Evolutionary conservation across 2,329 filamentous ascomycete species (phyloP).

Genomic region (Colletotrichum musicola): DNA sequence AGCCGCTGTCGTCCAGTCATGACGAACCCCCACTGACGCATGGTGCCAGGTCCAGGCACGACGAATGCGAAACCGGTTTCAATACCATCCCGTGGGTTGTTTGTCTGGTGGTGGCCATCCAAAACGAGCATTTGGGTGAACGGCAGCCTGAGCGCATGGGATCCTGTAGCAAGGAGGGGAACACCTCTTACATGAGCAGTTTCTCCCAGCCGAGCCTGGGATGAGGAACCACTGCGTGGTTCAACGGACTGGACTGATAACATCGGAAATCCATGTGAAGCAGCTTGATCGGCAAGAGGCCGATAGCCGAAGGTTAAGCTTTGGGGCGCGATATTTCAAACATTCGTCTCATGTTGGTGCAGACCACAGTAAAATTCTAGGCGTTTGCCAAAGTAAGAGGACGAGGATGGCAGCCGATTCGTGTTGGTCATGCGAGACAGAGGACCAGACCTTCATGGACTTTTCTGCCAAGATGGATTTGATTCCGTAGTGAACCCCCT

Average conservation of each 20-base stretch:
- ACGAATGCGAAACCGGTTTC: constrained; percentile 39
- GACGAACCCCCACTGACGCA: constrained; percentile 29
- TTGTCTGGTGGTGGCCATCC: constrained; percentile 32
- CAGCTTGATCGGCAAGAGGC: constrained; percentile 21
- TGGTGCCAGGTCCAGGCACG: constrained; percentile 24
- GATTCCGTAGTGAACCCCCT: constrained; percentile 14
- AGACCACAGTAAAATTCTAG: constrained; percentile 14
- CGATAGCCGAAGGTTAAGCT: constrained; percentile 33
- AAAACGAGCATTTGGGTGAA: constrained; percentile 36
- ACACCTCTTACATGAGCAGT: constrained; percentile 33
- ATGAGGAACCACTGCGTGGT: constrained; percentile 5
- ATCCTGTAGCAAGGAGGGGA: constrained; percentile 26
- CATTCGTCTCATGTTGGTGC: constrained; percentile 25
- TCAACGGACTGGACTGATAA: background rate
- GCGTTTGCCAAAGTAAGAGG: constrained; percentile 17
- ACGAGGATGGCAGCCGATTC: constrained; percentile 23
- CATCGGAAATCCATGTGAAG: constrained; percentile 4
- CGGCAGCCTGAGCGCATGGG: constrained; percentile 33
- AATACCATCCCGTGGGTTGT: constrained; percentile 26
- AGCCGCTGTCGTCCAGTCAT: constrained; percentile 32
- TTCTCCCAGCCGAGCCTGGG: constrained; percentile 11
- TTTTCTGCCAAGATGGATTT: constrained; percentile 22
- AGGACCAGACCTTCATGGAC: constrained; percentile 8
- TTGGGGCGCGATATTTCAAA: constrained; percentile 27
- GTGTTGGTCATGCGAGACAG: constrained; percentile 31